Base-by-base conservation (phyloP, 805 yeast species). In the Schizosaccharomyces osmophilus region DNA sequence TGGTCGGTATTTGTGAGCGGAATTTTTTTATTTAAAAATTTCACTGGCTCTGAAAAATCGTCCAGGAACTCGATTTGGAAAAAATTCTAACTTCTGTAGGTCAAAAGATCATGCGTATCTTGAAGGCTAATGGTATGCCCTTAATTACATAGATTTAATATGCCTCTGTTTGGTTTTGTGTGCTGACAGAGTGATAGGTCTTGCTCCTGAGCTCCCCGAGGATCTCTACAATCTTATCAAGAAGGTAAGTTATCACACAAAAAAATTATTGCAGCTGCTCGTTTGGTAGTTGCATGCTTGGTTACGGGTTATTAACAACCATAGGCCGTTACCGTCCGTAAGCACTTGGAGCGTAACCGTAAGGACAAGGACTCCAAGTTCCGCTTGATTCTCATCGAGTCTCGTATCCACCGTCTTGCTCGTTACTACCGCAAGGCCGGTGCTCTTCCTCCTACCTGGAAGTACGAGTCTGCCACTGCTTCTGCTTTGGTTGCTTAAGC, bases 351-450 rank as follows among this genome's bases (percentile, higher is more conserved):
- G 82, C 87, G 94, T 81, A 93, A 93, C 97, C 89, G 99, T 87
- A 93, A 93, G 85, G 99, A 93, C 82, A 90, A 93, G 84, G 99
- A 93, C 81, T 93, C 98, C 72, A 93, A 93, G 82, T 93, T 93
- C 95, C 87, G 99, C 85, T 87, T 93, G 75, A 93, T 93, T 93
- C 85, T 93, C 79, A 89, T 93, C 78, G 99, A 93, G 82, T 90
- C 97, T 69, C 89, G 99, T 88, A 93, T 93, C 82, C 99, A 93
- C 95, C 90, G 99, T 85, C 86, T 93, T 77, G 95, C 98, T 72
- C 87, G 99, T 82, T 93, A 93, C 94, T 93, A 93, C 96, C 90
- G 96, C 87, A 87, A 96, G 73, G 95, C 87, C 73, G 82, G 95
- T 74, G 97, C 93, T 73, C 84, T 93, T 75, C 98, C 99, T 73